Conservation (phyloP, 208 protist genomes). For the Trypanosoma cruzi region DNA sequence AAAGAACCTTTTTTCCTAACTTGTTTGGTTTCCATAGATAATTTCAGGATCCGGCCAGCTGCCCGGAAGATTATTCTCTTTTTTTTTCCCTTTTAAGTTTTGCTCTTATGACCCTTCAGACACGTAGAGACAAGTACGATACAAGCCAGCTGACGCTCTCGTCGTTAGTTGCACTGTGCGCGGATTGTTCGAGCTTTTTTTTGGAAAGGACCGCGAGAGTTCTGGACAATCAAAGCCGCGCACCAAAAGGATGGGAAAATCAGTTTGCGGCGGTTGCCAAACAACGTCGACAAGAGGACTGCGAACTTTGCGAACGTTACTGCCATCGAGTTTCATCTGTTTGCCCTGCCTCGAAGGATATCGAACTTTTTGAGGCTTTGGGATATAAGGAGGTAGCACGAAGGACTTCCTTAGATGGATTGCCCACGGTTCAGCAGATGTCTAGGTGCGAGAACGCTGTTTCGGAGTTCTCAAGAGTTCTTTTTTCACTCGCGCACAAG, state of each 20-base stretch:
- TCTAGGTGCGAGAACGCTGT: conserved; percentile 71
- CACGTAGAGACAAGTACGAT: conserved; percentile 33
- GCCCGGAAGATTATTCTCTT: too few relatives aligned
- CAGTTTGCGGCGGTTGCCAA: conserved; percentile 55
- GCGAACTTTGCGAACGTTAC: conserved; percentile 42
- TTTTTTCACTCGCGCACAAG: conserved; percentile 78
- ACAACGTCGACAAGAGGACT: conserved; percentile 52
- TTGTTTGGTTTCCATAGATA: too few relatives aligned
- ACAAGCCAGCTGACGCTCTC: conserved; percentile 46
- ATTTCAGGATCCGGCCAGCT: too few relatives aligned
- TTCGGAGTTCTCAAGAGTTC: conserved; percentile 46
- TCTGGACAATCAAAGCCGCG: conserved; percentile 62
- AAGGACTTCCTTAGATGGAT: conserved; percentile 1
- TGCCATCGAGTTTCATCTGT: conserved; percentile 42
- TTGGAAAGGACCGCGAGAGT: conserved; percentile 53
- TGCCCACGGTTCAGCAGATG: conserved; percentile 45
- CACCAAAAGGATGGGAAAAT: conserved; percentile 61
- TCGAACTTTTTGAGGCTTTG: conserved; percentile 41
- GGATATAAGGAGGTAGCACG: conserved; percentile 18
- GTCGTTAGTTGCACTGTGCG: conserved; percentile 58
- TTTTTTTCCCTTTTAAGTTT: conserved; percentile 13
- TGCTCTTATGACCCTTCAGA: conserved; percentile 20
- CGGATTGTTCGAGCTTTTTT: conserved; percentile 61
- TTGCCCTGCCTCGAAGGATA: conserved; percentile 38
- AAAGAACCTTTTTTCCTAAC: too few relatives aligned